Evolutionary conservation across 2,329 filamentous ascomycete genomes (phyloP).

Genomic region (Alternaria dauci): DNA sequence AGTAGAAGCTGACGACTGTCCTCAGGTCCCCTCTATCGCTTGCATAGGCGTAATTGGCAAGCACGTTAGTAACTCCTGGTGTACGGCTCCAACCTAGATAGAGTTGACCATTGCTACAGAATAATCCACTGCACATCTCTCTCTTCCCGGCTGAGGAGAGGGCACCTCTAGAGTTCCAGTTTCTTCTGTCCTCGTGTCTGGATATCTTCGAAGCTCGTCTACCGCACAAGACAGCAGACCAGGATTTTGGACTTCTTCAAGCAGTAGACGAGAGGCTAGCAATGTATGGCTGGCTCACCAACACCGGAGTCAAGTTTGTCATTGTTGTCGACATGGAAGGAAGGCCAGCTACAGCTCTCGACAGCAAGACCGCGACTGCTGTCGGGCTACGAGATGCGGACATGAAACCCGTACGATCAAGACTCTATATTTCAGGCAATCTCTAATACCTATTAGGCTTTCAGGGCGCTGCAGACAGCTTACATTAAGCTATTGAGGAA

Average conservation of each 20-base stretch:
- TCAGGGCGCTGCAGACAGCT: constrained; percentile 89
- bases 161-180: constrained; percentile 86
- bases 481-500: constrained; percentile 91
- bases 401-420: constrained; percentile 73
- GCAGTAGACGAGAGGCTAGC: constrained; percentile 92
- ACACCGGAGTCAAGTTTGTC: constrained; percentile 91
- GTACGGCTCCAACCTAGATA: constrained; percentile 1
- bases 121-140: constrained; percentile 93
- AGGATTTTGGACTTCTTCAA: constrained; percentile 91
- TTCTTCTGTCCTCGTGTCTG: constrained; percentile 88
- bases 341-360: constrained; percentile 55
- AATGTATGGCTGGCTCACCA: constrained; percentile 95
- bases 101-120: constrained; percentile 62
- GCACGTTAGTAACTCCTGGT: constrained; percentile 67
- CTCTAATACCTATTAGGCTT: constrained; percentile 64
- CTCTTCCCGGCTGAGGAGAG: constrained; percentile 81
- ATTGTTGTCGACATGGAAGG: constrained; percentile 92
- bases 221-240: constrained; percentile 74
- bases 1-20: constrained; percentile 4
- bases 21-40: constrained; percentile 75
- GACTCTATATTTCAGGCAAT: background rate
- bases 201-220: constrained; percentile 92
- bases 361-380: constrained; percentile 54
- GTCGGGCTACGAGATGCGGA: constrained; percentile 84
- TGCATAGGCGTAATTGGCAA: constrained; percentile 94